A percentile compares a stretch with the other conserved stretches of the same genome.
Conservation (phyloP, 371 early-diverging fungal genomes). For the Mortierella sp. region DNA sequence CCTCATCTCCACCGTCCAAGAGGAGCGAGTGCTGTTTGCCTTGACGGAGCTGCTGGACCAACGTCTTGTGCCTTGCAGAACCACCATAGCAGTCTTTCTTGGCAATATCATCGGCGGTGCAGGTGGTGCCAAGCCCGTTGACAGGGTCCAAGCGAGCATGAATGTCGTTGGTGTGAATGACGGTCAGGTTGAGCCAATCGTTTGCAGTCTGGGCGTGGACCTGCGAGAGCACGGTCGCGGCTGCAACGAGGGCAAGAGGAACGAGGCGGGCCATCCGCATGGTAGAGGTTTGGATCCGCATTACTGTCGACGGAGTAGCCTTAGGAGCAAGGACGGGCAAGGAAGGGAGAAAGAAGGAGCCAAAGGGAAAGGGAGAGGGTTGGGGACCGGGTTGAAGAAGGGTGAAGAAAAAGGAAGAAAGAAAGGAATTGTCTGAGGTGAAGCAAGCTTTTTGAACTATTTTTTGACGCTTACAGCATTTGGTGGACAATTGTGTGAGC, state of each 20-base stretch:
- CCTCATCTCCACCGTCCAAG: constrained; percentile 79
- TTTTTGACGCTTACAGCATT: no score
- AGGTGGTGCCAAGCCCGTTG: constrained; percentile 61
- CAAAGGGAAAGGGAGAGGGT: no score
- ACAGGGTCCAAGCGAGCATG: constrained; percentile 65
- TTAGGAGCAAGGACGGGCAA: constrained; percentile 1
- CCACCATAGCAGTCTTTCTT: constrained; percentile 65
- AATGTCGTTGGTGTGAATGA: constrained; percentile 74
- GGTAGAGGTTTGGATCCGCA: no score
- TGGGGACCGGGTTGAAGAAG: background rate
- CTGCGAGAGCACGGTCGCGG: background rate
- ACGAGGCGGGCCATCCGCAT: constrained; percentile 1
- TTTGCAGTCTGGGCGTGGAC: constrained; percentile 16
- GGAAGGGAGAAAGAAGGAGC: background rate
- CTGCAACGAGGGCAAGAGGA: constrained; percentile 10
- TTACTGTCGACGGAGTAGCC: background rate
- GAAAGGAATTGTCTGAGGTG: background rate
- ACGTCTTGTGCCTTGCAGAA: constrained; percentile 63
- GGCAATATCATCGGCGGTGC: constrained; percentile 55
- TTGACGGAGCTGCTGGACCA: constrained; percentile 58
- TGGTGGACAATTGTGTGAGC: no score
- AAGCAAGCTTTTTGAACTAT: no score
- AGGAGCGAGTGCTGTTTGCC: constrained; percentile 57
- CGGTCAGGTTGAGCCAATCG: constrained; percentile 38
- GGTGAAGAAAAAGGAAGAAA: constrained; percentile 4